These are phyloP conservation scores for Verbascum thapsus DNA, from an alignment of 257 asterid species.

Conservation along the genomic window DNA sequence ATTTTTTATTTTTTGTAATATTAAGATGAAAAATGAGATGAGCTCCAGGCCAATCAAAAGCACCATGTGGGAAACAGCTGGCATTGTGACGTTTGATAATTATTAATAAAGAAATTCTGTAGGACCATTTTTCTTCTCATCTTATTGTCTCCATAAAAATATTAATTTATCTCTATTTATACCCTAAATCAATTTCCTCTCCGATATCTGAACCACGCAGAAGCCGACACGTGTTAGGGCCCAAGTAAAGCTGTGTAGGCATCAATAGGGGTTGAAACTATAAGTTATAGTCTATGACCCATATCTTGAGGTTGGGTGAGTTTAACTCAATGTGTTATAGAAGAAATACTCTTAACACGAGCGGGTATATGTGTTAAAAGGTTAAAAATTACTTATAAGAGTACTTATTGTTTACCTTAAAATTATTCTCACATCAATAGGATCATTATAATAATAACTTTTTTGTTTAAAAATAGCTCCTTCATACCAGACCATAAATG, in stretches of 20 bases:
- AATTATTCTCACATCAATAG: too few species aligned
- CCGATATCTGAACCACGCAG: background rate
- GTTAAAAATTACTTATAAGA: too few species aligned
- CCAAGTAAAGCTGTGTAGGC: slow-evolving; percentile 2
- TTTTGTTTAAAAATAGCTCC: too few species aligned
- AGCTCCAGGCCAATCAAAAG: slow-evolving; percentile 13
- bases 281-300: too few species aligned
- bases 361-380: too few species aligned
- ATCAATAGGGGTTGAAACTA: slow-evolving; percentile 39
- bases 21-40: too few species aligned
- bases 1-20: background rate
- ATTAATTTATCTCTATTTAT: background rate
- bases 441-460: too few species aligned
- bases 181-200: background rate
- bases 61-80: slow-evolving; percentile 62
- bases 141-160: background rate
- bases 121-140: slow-evolving; percentile 31
- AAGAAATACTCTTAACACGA: too few species aligned
- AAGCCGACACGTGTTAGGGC: slow-evolving; percentile 17
- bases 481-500: too few species aligned
- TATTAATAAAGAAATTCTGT: slow-evolving; percentile 20
- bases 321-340: too few species aligned
- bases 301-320: too few species aligned
- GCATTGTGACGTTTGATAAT: slow-evolving; percentile 33
- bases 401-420: too few species aligned